Conservation (phyloP, 2,329 filamentous ascomycete species). For the Aspergillus uvarum region DNA sequence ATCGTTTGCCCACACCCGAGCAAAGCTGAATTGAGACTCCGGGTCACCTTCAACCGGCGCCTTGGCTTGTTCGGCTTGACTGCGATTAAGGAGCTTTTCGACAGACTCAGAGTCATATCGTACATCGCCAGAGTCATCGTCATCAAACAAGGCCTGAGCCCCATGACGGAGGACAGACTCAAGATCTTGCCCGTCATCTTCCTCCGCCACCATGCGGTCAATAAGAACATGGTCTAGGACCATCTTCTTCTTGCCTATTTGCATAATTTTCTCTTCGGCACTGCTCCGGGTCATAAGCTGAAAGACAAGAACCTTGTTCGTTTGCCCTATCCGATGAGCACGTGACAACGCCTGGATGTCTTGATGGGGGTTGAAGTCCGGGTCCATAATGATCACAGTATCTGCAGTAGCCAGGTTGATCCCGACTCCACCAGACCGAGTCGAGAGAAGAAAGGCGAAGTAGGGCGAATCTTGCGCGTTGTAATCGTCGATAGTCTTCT, state of each 20-base stretch:
- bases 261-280: slow-evolving; percentile 93
- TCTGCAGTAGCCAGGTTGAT: slow-evolving; percentile 97
- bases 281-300: slow-evolving; percentile 87
- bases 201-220: slow-evolving; percentile 83
- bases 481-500: slow-evolving; percentile 90
- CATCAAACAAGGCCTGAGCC: slow-evolving; percentile 80
- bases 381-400: slow-evolving; percentile 95
- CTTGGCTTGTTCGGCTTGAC: slow-evolving; percentile 71
- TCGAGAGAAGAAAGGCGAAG: slow-evolving; percentile 91
- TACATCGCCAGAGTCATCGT: slow-evolving; percentile 69
- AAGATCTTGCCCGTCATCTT: slow-evolving; percentile 74
- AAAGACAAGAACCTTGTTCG: slow-evolving; percentile 92
- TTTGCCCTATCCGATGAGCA: slow-evolving; percentile 93
- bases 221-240: slow-evolving; percentile 93
- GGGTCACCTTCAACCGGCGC: slow-evolving; percentile 63
- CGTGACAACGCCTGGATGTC: slow-evolving; percentile 94
- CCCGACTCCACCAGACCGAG: slow-evolving; percentile 90
- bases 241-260: slow-evolving; percentile 94
- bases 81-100: slow-evolving; percentile 88
- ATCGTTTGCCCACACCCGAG: slow-evolving; percentile 88
- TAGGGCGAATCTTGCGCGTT: slow-evolving; percentile 79
- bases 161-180: slow-evolving; percentile 87
- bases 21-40: slow-evolving; percentile 83
- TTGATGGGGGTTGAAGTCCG: slow-evolving; percentile 97
- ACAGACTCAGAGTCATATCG: slow-evolving; percentile 77